Percentiles rank a stretch among this genome's conserved stretches.
phyloP scores from a whole-genome alignment of 2,329 filamentous ascomycete species.

The Pleurostoma richardsiae region DNA sequence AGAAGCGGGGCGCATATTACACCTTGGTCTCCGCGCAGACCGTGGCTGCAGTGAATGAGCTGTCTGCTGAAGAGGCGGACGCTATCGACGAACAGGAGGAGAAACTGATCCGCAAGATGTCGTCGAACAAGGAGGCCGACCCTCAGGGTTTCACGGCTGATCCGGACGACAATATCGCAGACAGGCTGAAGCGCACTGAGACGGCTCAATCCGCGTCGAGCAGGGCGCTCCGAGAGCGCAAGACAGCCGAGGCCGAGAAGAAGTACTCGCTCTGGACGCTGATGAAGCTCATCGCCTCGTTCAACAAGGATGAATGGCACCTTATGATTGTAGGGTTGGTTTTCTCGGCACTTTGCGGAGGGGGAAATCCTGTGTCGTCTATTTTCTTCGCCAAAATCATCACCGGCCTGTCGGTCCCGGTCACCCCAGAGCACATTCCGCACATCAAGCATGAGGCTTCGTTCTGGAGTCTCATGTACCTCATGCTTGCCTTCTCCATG shows the following conservation, averaged over 20 bases:
- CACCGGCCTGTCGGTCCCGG: slow-evolving; percentile 53
- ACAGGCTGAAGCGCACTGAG: slow-evolving; percentile 49
- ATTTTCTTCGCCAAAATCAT: slow-evolving; percentile 91
- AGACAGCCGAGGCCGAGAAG: slow-evolving; percentile 35
- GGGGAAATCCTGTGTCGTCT: slow-evolving; percentile 58
- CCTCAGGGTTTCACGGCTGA: slow-evolving; percentile 40
- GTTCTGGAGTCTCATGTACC: slow-evolving; percentile 87
- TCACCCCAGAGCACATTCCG: slow-evolving; percentile 43
- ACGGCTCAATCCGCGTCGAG: slow-evolving; percentile 64
- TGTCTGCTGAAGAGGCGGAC: slow-evolving; percentile 45
- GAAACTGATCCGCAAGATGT: slow-evolving; percentile 42
- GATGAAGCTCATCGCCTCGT: slow-evolving; percentile 72
- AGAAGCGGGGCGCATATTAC: slow-evolving; percentile 68
- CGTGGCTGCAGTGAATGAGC: slow-evolving; percentile 59
- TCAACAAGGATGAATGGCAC: slow-evolving; percentile 69
- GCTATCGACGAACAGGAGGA: slow-evolving; percentile 44
- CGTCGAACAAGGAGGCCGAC: slow-evolving; percentile 27
- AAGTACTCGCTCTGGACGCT: slow-evolving; percentile 71
- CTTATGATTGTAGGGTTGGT: slow-evolving; percentile 69
- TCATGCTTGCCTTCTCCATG: slow-evolving; percentile 73
- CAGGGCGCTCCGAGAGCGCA: slow-evolving; percentile 55
- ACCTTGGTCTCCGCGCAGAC: slow-evolving; percentile 85
- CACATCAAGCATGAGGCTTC: slow-evolving; percentile 65
- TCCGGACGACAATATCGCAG: slow-evolving; percentile 56
- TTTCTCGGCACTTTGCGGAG: slow-evolving; percentile 73